Percentiles rank a stretch among this genome's conserved stretches.
Evolutionary conservation across 805 yeast genomes (phyloP).

Genomic region (Lipomyces oligophaga): DNA sequence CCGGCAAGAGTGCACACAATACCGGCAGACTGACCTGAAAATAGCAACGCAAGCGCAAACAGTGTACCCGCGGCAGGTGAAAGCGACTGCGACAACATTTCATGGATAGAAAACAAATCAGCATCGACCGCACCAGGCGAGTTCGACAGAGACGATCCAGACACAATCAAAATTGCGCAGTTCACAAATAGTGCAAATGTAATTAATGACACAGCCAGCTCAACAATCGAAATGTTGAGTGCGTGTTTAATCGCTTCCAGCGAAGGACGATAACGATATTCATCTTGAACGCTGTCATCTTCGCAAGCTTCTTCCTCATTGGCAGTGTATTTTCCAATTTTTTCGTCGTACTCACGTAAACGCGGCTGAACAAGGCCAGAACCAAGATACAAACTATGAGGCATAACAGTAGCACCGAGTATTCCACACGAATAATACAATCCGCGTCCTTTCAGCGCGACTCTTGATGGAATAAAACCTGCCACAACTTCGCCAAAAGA

Average conservation of each 20-base stretch:
- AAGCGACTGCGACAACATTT: conserved; percentile 54
- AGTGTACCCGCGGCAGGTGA: conserved; percentile 78
- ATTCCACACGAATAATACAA: conserved; percentile 78
- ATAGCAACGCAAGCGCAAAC: conserved; percentile 77
- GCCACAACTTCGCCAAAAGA: conserved; percentile 54
- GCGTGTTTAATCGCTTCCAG: conserved; percentile 68
- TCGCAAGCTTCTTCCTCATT: conserved; percentile 33
- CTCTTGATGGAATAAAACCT: conserved; percentile 60
- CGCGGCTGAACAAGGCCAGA: conserved; percentile 86
- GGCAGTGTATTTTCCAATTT: conserved; percentile 54
- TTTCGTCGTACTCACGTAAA: conserved; percentile 70
- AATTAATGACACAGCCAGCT: conserved; percentile 64
- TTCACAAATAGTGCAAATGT: conserved; percentile 84
- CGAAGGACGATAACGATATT: conserved; percentile 59
- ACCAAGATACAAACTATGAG: conserved; percentile 84
- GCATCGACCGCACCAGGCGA: conserved; percentile 67
- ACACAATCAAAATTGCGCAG: conserved; percentile 73
- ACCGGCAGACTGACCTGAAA: conserved; percentile 89
- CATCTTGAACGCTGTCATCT: too few species aligned
- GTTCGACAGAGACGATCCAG: conserved; percentile 72
- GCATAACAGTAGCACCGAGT: conserved; percentile 93
- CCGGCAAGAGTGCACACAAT: conserved; percentile 88
- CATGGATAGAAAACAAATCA: conserved; percentile 74
- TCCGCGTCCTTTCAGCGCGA: conserved; percentile 58
- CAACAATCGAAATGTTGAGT: conserved; percentile 66